phyloP scores from a whole-genome alignment of 768 basidiomycete genomes.

The Pisolithus sp. region DNA sequence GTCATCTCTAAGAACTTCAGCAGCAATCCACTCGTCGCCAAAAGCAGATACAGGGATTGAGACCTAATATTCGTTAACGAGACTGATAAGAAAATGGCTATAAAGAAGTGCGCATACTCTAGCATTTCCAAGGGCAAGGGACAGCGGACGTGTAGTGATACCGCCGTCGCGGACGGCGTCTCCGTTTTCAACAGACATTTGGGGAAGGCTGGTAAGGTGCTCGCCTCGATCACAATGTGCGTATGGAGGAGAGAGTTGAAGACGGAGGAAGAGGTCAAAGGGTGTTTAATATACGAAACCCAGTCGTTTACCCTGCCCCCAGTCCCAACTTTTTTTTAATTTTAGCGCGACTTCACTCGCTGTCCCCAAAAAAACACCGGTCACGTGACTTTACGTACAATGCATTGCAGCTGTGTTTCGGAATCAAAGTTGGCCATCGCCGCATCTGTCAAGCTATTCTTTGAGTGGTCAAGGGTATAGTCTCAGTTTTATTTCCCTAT shows the following conservation, averaged over 20 bases:
- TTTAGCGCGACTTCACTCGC: conserved; percentile 11
- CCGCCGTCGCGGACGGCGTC: conserved; percentile 24
- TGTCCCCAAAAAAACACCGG: conserved; percentile 20
- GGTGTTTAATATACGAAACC: conserved; percentile 1
- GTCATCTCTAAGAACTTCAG: conserved; percentile 87
- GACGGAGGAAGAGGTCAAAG: conserved; percentile 1
- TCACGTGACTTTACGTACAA: conserved; percentile 26
- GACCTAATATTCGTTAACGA: conserved; percentile 39
- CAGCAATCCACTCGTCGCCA: conserved; percentile 82
- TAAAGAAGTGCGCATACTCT: conserved; percentile 27
- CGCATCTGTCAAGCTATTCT: too few relatives aligned
- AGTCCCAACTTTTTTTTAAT: conserved; percentile 26
- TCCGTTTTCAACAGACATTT: conserved; percentile 30
- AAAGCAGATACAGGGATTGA: conserved; percentile 84
- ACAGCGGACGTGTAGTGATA: conserved; percentile 31
- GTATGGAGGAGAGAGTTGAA: conserved; percentile 5
- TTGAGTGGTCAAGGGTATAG: too few relatives aligned
- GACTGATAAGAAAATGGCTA: not conserved
- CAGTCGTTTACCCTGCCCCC: conserved; percentile 14
- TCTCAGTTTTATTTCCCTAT: too few relatives aligned
- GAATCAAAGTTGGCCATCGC: not conserved
- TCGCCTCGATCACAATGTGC: conserved; percentile 1
- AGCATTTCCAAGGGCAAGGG: conserved; percentile 25
- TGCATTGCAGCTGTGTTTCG: not conserved
- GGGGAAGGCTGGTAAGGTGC: conserved; percentile 4